A percentile compares a stretch with the other conserved stretches of the same genome.
Conservation (phyloP, 2,329 filamentous ascomycete genomes). For the Hymenoscyphus occultus region DNA sequence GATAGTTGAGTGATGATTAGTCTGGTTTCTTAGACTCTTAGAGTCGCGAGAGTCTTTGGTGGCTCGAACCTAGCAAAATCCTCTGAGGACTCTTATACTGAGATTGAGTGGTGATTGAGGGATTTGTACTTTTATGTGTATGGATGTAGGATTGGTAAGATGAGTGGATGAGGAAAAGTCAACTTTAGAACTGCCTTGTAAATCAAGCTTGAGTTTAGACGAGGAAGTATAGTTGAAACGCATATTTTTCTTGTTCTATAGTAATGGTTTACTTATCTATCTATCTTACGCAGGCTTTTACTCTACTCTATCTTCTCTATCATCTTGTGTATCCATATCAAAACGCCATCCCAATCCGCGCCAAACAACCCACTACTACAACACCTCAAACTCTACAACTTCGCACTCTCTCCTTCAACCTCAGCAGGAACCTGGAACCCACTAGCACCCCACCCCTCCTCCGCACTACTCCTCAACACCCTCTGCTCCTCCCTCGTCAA, state of each 20-base stretch:
- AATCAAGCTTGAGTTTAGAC: too few species aligned
- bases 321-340: slow-evolving; percentile 1
- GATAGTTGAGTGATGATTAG: not conserved
- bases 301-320: not conserved
- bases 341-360: not conserved
- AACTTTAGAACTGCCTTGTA: too few species aligned
- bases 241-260: not conserved
- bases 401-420: slow-evolving; percentile 11
- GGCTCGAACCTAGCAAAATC: too few species aligned
- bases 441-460: slow-evolving; percentile 26
- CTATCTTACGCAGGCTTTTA: not conserved
- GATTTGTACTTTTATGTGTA: not conserved
- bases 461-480: slow-evolving; percentile 24
- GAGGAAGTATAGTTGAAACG: not conserved
- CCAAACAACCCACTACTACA: not conserved
- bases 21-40: not conserved
- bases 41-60: too few species aligned
- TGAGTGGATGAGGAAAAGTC: not conserved
- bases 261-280: not conserved
- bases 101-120: too few species aligned
- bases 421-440: slow-evolving; percentile 20
- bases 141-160: not conserved
- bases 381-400: slow-evolving; percentile 13
- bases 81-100: too few species aligned
- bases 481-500: slow-evolving; percentile 28